phyloP scores from a whole-genome alignment of 495 filamentous ascomycete genomes.

The Daldinia decipiens region DNA sequence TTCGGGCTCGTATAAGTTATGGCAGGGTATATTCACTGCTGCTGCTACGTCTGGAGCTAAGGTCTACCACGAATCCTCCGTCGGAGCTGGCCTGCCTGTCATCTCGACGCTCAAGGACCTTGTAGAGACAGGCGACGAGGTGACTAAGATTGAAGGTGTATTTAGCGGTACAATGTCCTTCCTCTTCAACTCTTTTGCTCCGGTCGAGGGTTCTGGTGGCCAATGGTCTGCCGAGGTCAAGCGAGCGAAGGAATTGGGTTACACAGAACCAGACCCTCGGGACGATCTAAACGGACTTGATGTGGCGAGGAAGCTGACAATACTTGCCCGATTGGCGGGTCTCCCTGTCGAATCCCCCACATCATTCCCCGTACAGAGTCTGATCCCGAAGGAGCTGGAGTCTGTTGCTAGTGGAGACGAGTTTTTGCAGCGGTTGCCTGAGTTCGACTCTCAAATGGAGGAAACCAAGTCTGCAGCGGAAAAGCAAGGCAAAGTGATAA shows the following conservation, averaged over 20 bases:
- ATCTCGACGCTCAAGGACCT: constrained; percentile 91
- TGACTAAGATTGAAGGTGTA: constrained; percentile 91
- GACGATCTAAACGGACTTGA: constrained; percentile 97
- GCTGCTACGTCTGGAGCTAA: constrained; percentile 72
- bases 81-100: constrained; percentile 91
- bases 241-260: constrained; percentile 93
- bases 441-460: constrained; percentile 87
- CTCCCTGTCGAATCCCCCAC: constrained; percentile 79
- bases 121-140: constrained; percentile 86
- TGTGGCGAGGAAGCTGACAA: constrained; percentile 95
- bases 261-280: constrained; percentile 94
- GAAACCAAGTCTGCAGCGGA: constrained; percentile 79
- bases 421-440: constrained; percentile 79
- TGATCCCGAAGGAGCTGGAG: constrained; percentile 87
- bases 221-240: constrained; percentile 89
- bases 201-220: constrained; percentile 70
- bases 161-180: constrained; percentile 97
- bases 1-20: constrained; percentile 76
- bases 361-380: constrained; percentile 87
- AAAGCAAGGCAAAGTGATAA: constrained; percentile 87
- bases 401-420: constrained; percentile 76
- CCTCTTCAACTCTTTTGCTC: constrained; percentile 94
- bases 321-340: constrained; percentile 84
- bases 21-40: constrained; percentile 80
- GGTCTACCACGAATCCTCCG: constrained; percentile 92